Evolutionary conservation across 2,329 filamentous ascomycete species (phyloP).

Genomic region (Monascus ruber): DNA sequence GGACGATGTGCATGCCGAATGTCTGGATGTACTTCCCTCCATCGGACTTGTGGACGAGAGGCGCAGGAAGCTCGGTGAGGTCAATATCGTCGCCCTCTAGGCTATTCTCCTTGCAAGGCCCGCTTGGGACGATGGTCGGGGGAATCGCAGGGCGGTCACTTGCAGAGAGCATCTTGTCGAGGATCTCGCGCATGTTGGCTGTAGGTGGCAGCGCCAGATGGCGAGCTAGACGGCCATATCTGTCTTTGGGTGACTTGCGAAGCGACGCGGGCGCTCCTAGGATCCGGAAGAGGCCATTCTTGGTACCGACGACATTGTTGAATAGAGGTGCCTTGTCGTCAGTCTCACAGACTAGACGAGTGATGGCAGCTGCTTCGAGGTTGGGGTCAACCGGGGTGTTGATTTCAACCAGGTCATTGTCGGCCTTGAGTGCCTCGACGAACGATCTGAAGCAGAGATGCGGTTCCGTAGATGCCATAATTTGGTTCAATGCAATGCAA

Average conservation of each 20-base stretch:
- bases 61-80: conserved; percentile 32
- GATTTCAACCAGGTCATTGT: conserved; percentile 34
- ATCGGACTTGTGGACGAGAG: conserved; percentile 34
- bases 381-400: conserved; percentile 32
- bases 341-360: conserved; percentile 34
- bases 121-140: conserved; percentile 23
- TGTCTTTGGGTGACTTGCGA: conserved; percentile 8
- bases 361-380: conserved; percentile 39
- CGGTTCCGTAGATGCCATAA: conserved; percentile 1
- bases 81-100: conserved; percentile 32
- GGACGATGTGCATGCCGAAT: conserved; percentile 39
- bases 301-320: conserved; percentile 39
- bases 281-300: conserved; percentile 38
- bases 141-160: conserved; percentile 20
- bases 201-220: conserved; percentile 32
- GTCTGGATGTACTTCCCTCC: conserved; percentile 43
- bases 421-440: conserved; percentile 27
- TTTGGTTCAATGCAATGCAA: no score
- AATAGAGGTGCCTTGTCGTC: conserved; percentile 40
- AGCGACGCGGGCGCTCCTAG: conserved; percentile 31
- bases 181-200: conserved; percentile 26
- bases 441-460: conserved; percentile 33
- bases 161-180: conserved; percentile 32
- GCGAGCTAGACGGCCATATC: conserved; percentile 33
- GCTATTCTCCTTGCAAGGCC: conserved; percentile 34